Conservation (phyloP, 352 stramenopile species). For the Pythium vanterpoolii region DNA sequence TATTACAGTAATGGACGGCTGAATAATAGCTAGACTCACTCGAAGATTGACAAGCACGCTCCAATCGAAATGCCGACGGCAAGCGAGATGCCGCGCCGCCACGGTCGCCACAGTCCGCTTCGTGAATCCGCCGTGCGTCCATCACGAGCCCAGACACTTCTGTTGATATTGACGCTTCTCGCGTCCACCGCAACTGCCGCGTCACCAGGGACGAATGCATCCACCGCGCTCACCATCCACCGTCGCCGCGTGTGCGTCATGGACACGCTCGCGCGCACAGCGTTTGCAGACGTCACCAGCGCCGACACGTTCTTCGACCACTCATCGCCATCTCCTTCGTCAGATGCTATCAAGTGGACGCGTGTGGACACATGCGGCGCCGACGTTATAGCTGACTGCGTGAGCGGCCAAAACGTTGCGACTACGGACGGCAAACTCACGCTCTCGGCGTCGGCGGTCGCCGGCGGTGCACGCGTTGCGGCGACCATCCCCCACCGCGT, state of each 20-base stretch:
- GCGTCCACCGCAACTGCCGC: neutral
- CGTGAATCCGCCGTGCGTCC: neutral
- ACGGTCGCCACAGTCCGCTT: neutral
- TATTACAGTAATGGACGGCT: neutral
- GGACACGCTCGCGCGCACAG: constrained; percentile 18
- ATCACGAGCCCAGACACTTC: neutral
- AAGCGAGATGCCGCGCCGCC: neutral
- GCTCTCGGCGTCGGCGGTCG: constrained; percentile 4
- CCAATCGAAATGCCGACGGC: neutral
- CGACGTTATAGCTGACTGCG: neutral
- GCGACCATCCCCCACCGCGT: neutral
- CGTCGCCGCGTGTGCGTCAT: constrained; percentile 21
- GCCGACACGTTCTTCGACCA: constrained; percentile 8
- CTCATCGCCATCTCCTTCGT: neutral
- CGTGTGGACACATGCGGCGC: constrained; percentile 8
- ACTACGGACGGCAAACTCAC: constrained; percentile 10
- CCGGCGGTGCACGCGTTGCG: constrained; percentile 1
- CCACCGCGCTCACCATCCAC: constrained; percentile 13
- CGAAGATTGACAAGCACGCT: neutral
- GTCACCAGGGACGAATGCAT: neutral
- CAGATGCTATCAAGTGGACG: constrained; percentile 1
- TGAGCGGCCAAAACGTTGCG: neutral
- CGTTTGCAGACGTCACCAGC: constrained; percentile 6
- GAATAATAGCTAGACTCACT: neutral
- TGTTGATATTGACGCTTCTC: neutral